Evolutionary conservation across 441 rosid species (phyloP), one percentile per base, ranked within the genome.

Genomic region (Mallotus repandus): DNA sequence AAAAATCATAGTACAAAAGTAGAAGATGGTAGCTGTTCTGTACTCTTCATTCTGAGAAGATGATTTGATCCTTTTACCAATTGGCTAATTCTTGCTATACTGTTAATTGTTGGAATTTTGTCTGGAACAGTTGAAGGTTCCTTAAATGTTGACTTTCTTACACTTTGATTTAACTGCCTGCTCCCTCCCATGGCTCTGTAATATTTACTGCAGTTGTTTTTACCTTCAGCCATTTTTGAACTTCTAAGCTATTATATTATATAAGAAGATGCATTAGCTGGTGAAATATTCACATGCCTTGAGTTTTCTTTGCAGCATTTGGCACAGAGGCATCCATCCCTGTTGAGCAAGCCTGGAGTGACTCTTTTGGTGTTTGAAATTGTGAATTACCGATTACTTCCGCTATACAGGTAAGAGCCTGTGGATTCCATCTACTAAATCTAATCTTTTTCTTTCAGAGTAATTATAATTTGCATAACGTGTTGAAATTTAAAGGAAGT

Each of bases 301-400:
- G 46, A 78, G 58, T 74, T 61, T 77, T 77, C 60, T 84, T 60
- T 80, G 81, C 86, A 96, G 99, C 94, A 90, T 80, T 84, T 96
- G 88, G 95, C 96, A 74, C 98, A 89, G 84, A 89, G 93, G 87
- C 86, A 87, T 78, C 87, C 94, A 59, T 82, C 97, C 70, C 85
- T 91, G 68, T 84, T 87, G 82, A 89, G 96, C 91, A 93, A 90
- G 91, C 93, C 97, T 45, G 94, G 90, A 69, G 97, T 89, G 76
- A 91, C 94, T 54, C 91, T 92, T 78, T 85, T 96, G 88, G 86
- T 93, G 77, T 90, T 96, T 80, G 99, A 96, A 86, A 91, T 96
- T 78, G 82, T 89, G 78, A 93, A 96, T 81, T 96, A 96, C 66
- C 92, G 97, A 35, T 81, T 96, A 83, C 97, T 96, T 87, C 99